A percentile compares a stretch with the other conserved stretches of the same genome.
Conservation (phyloP, 257 asterid species). For the Jacaranda copaia region DNA sequence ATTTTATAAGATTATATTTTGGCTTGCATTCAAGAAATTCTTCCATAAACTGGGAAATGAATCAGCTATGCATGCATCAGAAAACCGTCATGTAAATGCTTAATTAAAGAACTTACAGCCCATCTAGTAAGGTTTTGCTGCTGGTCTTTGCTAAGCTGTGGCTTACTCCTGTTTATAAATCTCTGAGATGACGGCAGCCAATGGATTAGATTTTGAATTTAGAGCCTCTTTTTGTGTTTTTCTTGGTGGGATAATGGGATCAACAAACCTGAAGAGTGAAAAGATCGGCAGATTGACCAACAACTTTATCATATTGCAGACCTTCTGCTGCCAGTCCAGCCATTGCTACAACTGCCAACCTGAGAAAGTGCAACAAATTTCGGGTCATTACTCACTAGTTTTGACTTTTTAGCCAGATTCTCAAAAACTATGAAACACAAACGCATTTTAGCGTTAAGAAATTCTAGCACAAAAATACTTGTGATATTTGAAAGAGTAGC, state of each 20-base stretch:
- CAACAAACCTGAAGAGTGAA: constrained; percentile 83
- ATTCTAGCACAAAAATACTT: neutral
- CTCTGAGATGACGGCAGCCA: constrained; percentile 59
- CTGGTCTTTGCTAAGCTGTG: constrained; percentile 82
- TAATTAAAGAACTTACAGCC: constrained; percentile 70
- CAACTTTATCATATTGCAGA: constrained; percentile 85
- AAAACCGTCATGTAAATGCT: neutral
- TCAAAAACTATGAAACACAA: neutral
- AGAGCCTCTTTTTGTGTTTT: neutral
- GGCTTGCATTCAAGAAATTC: constrained; percentile 2
- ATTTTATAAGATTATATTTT: too few species aligned
- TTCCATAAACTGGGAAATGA: neutral
- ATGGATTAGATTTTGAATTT: constrained; percentile 9
- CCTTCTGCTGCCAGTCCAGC: constrained; percentile 99
- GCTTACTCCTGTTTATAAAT: constrained; percentile 89
- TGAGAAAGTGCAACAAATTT: constrained; percentile 39
- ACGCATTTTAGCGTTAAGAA: neutral
- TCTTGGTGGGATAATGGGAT: neutral
- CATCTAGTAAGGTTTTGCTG: constrained; percentile 98
- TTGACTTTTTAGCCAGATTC: neutral
- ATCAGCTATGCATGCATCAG: neutral
- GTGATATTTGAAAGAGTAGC: neutral
- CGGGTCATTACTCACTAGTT: neutral
- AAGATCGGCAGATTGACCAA: constrained; percentile 96
- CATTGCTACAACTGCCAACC: constrained; percentile 95